Conservation (phyloP, 345 rosid species). For the Gossypium anomalum region DNA sequence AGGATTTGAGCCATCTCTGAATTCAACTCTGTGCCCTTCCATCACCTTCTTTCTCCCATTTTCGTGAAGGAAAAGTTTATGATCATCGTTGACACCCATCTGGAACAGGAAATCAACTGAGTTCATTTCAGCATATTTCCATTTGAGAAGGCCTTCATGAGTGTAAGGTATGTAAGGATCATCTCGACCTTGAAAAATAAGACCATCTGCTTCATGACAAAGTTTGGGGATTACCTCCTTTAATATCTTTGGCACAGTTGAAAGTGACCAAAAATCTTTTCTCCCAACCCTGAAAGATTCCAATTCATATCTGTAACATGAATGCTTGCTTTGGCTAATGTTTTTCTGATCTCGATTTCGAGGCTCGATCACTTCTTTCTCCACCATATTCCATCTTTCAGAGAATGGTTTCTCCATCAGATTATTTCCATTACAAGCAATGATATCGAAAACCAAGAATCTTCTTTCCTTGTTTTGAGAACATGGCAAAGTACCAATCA, state of each 20-base stretch:
- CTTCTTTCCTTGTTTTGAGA: slow-evolving; percentile 87
- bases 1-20: slow-evolving; percentile 67
- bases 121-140: slow-evolving; percentile 93
- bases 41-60: slow-evolving; percentile 72
- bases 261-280: slow-evolving; percentile 93
- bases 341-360: slow-evolving; percentile 68
- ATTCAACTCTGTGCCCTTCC: slow-evolving; percentile 70
- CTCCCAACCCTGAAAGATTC: slow-evolving; percentile 95
- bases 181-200: slow-evolving; percentile 94
- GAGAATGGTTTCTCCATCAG: slow-evolving; percentile 70
- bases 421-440: slow-evolving; percentile 5
- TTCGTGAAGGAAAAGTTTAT: slow-evolving; percentile 48
- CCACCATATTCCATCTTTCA: slow-evolving; percentile 93
- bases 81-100: slow-evolving; percentile 24
- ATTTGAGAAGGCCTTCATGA: slow-evolving; percentile 93
- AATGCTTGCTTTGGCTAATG: slow-evolving; percentile 55
- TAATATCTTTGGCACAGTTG: slow-evolving; percentile 71
- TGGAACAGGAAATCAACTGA: slow-evolving; percentile 91
- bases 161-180: slow-evolving; percentile 59
- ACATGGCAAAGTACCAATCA: slow-evolving; percentile 78
- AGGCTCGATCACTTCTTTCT: slow-evolving; percentile 87
- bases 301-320: slow-evolving; percentile 73
- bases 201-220: slow-evolving; percentile 95
- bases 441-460: slow-evolving; percentile 86
- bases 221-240: slow-evolving; percentile 88